phyloP scores from a whole-genome alignment of 176 grass and related monocot species.

The Metroxylon sagu region DNA sequence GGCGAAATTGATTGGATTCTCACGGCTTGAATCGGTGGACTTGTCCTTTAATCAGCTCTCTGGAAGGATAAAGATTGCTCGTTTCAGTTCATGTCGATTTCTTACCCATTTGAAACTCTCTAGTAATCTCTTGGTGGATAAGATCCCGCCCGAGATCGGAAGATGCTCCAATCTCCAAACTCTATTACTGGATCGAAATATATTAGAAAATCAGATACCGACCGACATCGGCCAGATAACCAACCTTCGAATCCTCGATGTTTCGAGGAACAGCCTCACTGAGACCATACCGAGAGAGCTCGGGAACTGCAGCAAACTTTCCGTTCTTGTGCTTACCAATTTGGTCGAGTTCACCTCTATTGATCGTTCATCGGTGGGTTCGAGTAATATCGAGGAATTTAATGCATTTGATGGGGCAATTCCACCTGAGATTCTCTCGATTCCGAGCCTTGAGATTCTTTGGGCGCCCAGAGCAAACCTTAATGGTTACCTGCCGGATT shows the following conservation, averaged over 20 bases:
- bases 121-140: conserved; percentile 14
- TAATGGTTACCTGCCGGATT: conserved; percentile 22
- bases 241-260: conserved; percentile 41
- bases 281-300: conserved; percentile 46
- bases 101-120: conserved; percentile 25
- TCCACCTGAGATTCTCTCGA: conserved; percentile 31
- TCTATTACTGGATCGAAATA: conserved; percentile 27
- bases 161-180: conserved; percentile 12
- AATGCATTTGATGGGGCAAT: conserved; percentile 47
- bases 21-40: conserved; percentile 8
- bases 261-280: conserved; percentile 65
- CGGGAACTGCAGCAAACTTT: conserved; percentile 33
- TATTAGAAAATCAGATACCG: conserved; percentile 46
- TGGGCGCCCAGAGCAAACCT: conserved; percentile 61
- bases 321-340: conserved; percentile 53
- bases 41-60: conserved; percentile 23
- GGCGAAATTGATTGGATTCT: conserved; percentile 13
- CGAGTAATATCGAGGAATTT: conserved; percentile 34
- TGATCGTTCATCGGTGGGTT: neutral
- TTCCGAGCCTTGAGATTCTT: conserved; percentile 41
- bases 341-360: conserved; percentile 15
- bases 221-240: conserved; percentile 23
- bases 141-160: conserved; percentile 11
- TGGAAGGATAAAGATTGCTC: conserved; percentile 5
- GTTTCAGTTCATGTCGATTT: conserved; percentile 5